Evolutionary conservation across 2,329 filamentous ascomycete species (phyloP).

Genomic region (Ophiostoma australiae): DNA sequence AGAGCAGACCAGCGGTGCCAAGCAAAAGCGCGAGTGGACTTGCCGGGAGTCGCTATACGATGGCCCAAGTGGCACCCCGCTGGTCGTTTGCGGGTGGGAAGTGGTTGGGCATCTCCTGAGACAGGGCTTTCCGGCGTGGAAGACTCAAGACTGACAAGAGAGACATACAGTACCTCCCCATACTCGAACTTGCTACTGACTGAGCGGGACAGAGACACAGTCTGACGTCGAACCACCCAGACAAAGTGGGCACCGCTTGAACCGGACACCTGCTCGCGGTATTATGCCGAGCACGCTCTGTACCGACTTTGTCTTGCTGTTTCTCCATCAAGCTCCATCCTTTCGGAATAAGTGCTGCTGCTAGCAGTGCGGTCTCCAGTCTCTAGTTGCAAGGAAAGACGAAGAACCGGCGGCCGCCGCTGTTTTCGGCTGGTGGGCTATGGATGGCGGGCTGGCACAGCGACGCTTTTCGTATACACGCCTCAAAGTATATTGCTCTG

Average conservation of each 20-base stretch:
- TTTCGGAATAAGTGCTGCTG: not conserved
- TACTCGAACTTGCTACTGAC: too few relatives aligned
- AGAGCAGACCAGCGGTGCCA: not conserved
- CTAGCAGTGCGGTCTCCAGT: not conserved
- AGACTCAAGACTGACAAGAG: not conserved
- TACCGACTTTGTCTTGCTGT: not conserved
- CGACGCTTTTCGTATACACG: not conserved
- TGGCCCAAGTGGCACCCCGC: not conserved
- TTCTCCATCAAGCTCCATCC: not conserved
- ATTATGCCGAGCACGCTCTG: not conserved
- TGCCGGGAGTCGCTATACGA: slow-evolving; percentile 4
- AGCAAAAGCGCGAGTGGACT: not conserved
- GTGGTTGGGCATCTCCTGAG: slow-evolving; percentile 9
- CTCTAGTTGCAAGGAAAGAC: not conserved
- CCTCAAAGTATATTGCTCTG: too few relatives aligned
- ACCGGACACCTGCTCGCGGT: not conserved
- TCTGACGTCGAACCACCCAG: not conserved
- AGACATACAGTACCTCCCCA: not conserved
- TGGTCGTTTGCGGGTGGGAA: not conserved
- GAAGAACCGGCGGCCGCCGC: slow-evolving; percentile 7
- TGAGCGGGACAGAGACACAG: not conserved
- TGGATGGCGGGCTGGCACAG: not conserved
- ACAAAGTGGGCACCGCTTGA: not conserved
- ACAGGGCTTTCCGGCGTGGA: not conserved
- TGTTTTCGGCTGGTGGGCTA: not conserved